Base-by-base conservation (phyloP, 2,329 filamentous ascomycete species). In the Blastomyces emzantsi region DNA sequence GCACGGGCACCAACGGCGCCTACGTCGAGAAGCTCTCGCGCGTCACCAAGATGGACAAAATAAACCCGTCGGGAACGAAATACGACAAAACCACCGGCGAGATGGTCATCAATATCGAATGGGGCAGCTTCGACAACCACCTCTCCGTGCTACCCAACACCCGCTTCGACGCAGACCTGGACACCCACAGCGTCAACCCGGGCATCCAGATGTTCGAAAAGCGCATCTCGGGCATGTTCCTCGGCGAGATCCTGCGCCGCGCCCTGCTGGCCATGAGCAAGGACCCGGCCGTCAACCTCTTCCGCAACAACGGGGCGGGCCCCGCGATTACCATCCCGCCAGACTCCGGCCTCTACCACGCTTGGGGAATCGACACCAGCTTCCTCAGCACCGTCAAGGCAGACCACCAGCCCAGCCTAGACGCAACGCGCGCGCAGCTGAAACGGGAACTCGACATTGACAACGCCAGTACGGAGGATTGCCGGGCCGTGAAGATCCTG, bases 191-290 rank as follows among this genome's bases (percentile, higher is more conserved):
- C 68, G 86, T 90, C 70, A 97, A 99, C 76, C 93, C 92, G 0
- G 94, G 94, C 33, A 86, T 96, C 66, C 94, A 99, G 74, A 96
- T 97, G 90, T 99, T 97, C 73, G 94, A 99, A 80, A 99, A 99
- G 83, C 89, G 93, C 58, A 89, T 99, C 19, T 96, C 92, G 0
- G 94, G 94, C 74, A 97, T 99, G 93, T 99, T 97, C 79, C 78
- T 99, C 59, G 94, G 94, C 62, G 94, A 99, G 76, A 92, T 97
- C 67, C 83, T 97, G 63, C 89, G 94, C 62, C 83, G 90, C 55
- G 87, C 87, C 19, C 79, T 97, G 28, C 75, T 94, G 60, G 82
- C 86, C 64, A 83, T 97, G 74, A 80, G 92, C 71, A 83, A 88
- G 69, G 83, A 90, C 69, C 81, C 86, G 36, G 75, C 82, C 0